Evolutionary conservation across 1,284 basidiomycete genomes (phyloP).

Genomic region (Termitomyces sp.): DNA sequence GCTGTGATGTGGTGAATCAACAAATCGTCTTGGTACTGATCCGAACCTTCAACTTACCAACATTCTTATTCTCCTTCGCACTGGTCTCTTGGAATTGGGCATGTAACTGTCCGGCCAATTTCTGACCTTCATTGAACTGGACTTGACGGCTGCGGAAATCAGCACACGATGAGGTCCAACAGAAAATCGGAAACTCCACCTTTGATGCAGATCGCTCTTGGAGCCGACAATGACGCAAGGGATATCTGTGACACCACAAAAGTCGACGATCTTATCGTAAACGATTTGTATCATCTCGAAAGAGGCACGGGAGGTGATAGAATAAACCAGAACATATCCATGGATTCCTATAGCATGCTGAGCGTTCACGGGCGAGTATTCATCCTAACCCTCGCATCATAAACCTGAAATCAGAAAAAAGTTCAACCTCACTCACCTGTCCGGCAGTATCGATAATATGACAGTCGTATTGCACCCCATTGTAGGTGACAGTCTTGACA

Average conservation of each 20-base stretch:
- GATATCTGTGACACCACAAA: conserved; percentile 84
- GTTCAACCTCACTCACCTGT: conserved; percentile 76
- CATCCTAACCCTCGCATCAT: conserved; percentile 30
- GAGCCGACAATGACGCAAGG: conserved; percentile 97
- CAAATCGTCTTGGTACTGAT: background rate
- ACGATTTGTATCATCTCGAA: conserved; percentile 97
- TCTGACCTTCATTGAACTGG: conserved; percentile 66
- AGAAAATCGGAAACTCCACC: conserved; percentile 35
- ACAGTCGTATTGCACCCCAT: conserved; percentile 83
- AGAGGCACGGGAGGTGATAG: conserved; percentile 85
- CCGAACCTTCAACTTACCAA: conserved; percentile 57
- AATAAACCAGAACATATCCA: conserved; percentile 75
- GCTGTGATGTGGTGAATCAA: conserved; percentile 36
- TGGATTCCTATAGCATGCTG: conserved; percentile 51
- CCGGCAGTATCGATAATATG: conserved; percentile 99
- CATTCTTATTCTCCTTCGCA: conserved; percentile 85
- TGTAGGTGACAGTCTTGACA: conserved; percentile 82
- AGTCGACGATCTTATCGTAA: conserved; percentile 97
- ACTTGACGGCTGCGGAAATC: conserved; percentile 64
- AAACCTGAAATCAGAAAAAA: background rate
- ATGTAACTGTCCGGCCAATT: conserved; percentile 67
- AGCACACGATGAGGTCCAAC: conserved; percentile 2
- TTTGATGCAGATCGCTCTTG: conserved; percentile 82
- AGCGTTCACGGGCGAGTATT: conserved; percentile 45
- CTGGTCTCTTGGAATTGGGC: conserved; percentile 87